Conservation (phyloP, 2,329 filamentous ascomycete species). For the Aschersonia sp. region DNA sequence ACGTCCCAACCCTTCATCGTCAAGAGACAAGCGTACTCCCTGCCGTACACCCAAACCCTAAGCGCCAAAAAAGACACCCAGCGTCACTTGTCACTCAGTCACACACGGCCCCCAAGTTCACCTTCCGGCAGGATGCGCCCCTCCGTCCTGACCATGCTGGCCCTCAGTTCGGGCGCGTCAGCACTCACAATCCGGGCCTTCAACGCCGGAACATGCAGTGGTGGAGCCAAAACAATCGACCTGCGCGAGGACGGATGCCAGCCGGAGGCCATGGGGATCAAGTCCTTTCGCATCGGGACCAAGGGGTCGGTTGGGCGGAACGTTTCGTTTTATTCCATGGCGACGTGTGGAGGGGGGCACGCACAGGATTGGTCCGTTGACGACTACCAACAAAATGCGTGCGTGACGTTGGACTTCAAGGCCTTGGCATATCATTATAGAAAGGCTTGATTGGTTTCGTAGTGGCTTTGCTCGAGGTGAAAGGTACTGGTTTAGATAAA, state of each 20-base stretch:
- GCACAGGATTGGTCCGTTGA: background rate
- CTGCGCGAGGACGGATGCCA: background rate
- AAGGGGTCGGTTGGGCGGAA: background rate
- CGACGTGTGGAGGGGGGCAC: background rate
- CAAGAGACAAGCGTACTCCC: too few species aligned
- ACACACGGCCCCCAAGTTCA: too few species aligned
- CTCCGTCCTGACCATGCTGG: background rate
- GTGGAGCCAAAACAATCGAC: background rate
- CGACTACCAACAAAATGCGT: background rate
- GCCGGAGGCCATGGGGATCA: background rate
- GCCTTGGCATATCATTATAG: background rate
- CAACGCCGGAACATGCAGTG: background rate
- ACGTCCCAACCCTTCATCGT: too few species aligned
- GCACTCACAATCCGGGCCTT: background rate
- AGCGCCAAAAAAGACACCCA: too few species aligned
- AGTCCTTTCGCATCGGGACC: background rate
- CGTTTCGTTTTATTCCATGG: background rate
- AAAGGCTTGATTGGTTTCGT: too few species aligned
- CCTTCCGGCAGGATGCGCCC: background rate
- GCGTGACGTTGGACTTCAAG: background rate
- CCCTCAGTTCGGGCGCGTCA: too few species aligned
- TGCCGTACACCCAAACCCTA: too few species aligned
- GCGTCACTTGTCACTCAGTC: too few species aligned
- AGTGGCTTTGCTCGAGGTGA: too few species aligned
- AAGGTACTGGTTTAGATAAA: too few species aligned